Percentiles rank a stretch among this genome's conserved stretches.
These are phyloP conservation scores for Sporothrix curviconia DNA, from an alignment of 2,329 filamentous ascomycete genomes.

Conservation along the genomic window DNA sequence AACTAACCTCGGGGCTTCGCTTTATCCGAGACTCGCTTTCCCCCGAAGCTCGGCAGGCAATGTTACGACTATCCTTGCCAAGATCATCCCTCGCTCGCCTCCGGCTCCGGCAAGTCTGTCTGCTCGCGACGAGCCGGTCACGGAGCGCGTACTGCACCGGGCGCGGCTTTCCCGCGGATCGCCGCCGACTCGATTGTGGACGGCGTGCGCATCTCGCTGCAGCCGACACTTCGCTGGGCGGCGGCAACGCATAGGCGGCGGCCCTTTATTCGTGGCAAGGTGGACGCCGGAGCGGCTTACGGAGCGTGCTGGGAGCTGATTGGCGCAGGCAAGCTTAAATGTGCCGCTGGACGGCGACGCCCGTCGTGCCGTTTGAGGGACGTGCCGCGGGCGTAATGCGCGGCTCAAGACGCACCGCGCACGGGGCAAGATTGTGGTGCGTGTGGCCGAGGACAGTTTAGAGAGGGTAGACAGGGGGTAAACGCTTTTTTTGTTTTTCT, in stretches of 20 bases:
- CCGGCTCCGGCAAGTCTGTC: constrained; percentile 92
- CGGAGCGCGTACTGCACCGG: too few relatives aligned
- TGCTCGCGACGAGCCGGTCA: too few relatives aligned
- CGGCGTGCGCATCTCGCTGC: constrained; percentile 9
- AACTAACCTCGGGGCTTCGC: too few relatives aligned
- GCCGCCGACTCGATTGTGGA: constrained; percentile 7
- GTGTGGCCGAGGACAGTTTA: constrained; percentile 3
- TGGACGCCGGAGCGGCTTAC: constrained; percentile 8
- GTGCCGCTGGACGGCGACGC: constrained; percentile 20
- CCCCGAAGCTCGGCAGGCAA: constrained; percentile 95
- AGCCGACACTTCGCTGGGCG: constrained; percentile 20
- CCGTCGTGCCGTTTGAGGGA: constrained; percentile 20
- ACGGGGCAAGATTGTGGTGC: constrained; percentile 25
- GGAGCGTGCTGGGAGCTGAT: constrained; percentile 23
- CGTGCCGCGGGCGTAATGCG: constrained; percentile 21
- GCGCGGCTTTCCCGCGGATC: constrained; percentile 22
- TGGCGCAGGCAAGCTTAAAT: constrained; percentile 22
- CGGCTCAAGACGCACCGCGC: constrained; percentile 17
- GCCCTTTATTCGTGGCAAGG: too few relatives aligned
- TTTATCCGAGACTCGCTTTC: constrained; percentile 15
- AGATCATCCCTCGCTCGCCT: constrained; percentile 93
- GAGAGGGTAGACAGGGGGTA: background rate
- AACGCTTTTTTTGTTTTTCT: too few relatives aligned
- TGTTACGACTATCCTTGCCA: constrained; percentile 99
- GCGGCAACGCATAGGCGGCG: constrained; percentile 12